Conservation (phyloP, 805 yeast genomes). For the Candida piceae region DNA sequence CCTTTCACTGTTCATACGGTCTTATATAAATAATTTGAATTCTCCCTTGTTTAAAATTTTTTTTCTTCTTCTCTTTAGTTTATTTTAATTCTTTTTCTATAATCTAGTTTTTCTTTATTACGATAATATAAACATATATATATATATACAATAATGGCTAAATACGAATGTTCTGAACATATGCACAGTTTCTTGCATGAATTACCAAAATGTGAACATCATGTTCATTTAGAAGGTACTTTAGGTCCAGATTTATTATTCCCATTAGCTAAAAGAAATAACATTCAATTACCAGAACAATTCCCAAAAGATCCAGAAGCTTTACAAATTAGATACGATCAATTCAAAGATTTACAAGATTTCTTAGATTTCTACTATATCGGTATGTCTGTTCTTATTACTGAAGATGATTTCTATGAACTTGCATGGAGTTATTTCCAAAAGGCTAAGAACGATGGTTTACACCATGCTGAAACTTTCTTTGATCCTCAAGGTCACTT, state of each 20-base stretch:
- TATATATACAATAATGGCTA: slow-evolving; percentile 6
- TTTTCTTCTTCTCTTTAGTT: no score
- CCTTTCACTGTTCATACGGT: no score
- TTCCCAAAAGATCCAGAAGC: slow-evolving; percentile 60
- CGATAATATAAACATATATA: no score
- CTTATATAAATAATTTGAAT: no score
- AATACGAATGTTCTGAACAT: slow-evolving; percentile 30
- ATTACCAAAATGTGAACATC: slow-evolving; percentile 85
- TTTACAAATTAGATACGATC: slow-evolving; percentile 52
- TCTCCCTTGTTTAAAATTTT: no score
- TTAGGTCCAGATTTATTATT: slow-evolving; percentile 70
- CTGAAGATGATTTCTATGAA: slow-evolving; percentile 69
- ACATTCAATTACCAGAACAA: slow-evolving; percentile 50
- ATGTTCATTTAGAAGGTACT: slow-evolving; percentile 80
- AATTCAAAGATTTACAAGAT: slow-evolving; percentile 68
- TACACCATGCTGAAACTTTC: slow-evolving; percentile 69
- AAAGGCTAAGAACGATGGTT: slow-evolving; percentile 54
- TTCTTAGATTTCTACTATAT: slow-evolving; percentile 75
- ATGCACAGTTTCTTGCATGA: slow-evolving; percentile 54
- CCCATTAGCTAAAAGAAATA: slow-evolving; percentile 62
- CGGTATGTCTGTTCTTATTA: slow-evolving; percentile 70
- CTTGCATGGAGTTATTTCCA: slow-evolving; percentile 70
- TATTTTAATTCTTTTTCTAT: no score
- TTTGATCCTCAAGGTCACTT: slow-evolving; percentile 85
- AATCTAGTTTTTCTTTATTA: no score